Conservation (phyloP, 352 stramenopile genomes). For the Pythium chondricola region DNA sequence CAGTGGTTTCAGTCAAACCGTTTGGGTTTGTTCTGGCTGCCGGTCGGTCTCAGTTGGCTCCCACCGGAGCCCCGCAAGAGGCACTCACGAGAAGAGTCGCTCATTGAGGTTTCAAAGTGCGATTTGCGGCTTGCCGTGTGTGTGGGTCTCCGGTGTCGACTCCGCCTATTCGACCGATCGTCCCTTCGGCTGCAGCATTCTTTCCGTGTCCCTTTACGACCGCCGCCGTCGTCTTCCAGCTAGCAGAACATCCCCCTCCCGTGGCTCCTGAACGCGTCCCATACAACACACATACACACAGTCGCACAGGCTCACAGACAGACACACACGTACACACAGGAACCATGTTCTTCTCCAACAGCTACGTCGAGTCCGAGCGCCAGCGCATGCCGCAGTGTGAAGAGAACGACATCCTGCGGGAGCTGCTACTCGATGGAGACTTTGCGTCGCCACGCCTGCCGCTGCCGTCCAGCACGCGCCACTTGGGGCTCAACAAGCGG, state of each 20-base stretch:
- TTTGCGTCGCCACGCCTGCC: conserved; percentile 59
- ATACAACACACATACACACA: too few relatives aligned
- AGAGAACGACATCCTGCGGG: conserved; percentile 70
- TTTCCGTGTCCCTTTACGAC: too few relatives aligned
- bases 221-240: too few relatives aligned
- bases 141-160: too few relatives aligned
- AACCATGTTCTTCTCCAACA: conserved; percentile 67
- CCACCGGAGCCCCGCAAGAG: too few relatives aligned
- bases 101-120: conserved; percentile 17
- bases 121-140: conserved; percentile 16
- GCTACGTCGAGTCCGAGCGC: conserved; percentile 61
- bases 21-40: conserved; percentile 11
- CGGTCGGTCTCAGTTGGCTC: conserved; percentile 5
- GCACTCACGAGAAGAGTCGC: conserved; percentile 7
- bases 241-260: too few relatives aligned
- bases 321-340: not conserved
- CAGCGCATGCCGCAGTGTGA: conserved; percentile 35
- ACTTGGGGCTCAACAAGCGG: conserved; percentile 34
- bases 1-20: conserved; percentile 17
- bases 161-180: too few relatives aligned
- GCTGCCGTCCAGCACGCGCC: conserved; percentile 37
- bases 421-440: conserved; percentile 64
- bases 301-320: too few relatives aligned
- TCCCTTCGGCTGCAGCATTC: too few relatives aligned
- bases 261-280: too few relatives aligned